Conservation (phyloP, 768 basidiomycete genomes). For the Tulasnella sp. region DNA sequence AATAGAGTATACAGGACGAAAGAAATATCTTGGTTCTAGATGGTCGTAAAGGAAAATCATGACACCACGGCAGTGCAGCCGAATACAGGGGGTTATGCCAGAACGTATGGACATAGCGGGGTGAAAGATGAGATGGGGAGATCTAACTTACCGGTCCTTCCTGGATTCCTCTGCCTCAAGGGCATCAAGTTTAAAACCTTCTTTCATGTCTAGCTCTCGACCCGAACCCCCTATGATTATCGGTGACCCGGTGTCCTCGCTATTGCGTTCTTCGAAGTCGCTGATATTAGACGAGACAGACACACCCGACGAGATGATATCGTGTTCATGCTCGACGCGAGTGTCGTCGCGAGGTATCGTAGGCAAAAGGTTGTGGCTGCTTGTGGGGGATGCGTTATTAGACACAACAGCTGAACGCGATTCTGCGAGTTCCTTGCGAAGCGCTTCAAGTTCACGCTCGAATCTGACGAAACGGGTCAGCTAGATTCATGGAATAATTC, state of each 20-base stretch:
- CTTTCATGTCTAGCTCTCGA: conserved; percentile 6
- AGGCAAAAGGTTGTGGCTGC: not conserved
- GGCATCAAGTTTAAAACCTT: conserved; percentile 10
- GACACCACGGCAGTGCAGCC: not conserved
- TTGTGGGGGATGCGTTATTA: not conserved
- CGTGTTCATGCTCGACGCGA: not conserved
- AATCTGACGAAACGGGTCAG: conserved; percentile 41
- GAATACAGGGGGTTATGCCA: not conserved
- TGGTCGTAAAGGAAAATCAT: not conserved
- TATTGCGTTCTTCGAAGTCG: conserved; percentile 5
- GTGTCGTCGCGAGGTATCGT: not conserved
- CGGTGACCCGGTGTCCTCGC: conserved; percentile 1
- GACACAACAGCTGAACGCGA: not conserved
- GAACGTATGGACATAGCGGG: not conserved
- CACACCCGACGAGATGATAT: conserved; percentile 4
- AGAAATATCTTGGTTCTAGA: not conserved
- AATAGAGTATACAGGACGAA: not conserved
- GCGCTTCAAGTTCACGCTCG: conserved; percentile 78
- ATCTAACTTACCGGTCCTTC: conserved; percentile 7
- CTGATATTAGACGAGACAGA: conserved; percentile 4
- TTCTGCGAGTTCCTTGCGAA: conserved; percentile 83
- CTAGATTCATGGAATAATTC: conserved; percentile 6
- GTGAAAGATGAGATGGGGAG: not conserved
- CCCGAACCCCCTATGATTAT: conserved; percentile 1
- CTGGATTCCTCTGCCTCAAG: not conserved